Percentiles rank a stretch among this genome's conserved stretches.
phyloP scores from a whole-genome alignment of 192 early-diverging fungal genomes.

The Backusella psychrophila region DNA sequence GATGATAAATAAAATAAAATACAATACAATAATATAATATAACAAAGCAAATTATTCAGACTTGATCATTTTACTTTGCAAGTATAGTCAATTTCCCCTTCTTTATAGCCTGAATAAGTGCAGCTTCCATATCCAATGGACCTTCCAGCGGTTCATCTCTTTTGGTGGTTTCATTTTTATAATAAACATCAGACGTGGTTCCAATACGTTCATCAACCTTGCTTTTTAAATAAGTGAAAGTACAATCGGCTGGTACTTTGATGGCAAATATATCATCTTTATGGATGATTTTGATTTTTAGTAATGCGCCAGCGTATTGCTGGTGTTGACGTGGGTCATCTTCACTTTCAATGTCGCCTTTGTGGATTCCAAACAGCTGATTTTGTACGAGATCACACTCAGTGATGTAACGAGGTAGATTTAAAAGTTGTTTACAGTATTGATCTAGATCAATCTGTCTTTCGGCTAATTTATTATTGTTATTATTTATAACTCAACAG shows the following conservation, averaged over 20 bases:
- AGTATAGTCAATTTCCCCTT: conserved; percentile 47
- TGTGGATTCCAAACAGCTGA: conserved; percentile 40
- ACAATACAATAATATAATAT: not conserved
- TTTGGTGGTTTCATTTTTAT: conserved; percentile 36
- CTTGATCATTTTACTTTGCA: not conserved
- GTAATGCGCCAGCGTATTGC: not conserved
- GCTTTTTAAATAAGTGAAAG: conserved; percentile 47
- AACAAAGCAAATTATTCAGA: not conserved
- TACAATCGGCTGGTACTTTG: conserved; percentile 53
- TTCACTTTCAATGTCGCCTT: conserved; percentile 48
- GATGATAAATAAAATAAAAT: not conserved
- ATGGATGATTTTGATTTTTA: conserved; percentile 66
- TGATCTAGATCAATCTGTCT: conserved; percentile 57
- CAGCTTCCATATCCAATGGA: conserved; percentile 40
- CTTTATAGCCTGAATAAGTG: conserved; percentile 32
- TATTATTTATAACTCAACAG: no score
- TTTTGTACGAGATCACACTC: conserved; percentile 40
- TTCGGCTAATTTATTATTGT: conserved; percentile 28
- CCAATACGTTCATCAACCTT: conserved; percentile 53
- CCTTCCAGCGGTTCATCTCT: conserved; percentile 23
- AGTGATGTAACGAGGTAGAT: conserved; percentile 50
- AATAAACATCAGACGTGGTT: conserved; percentile 12
- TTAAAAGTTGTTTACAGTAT: conserved; percentile 59
- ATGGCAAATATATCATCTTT: conserved; percentile 65
- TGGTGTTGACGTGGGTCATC: conserved; percentile 12